A percentile compares a stretch with the other conserved stretches of the same genome.
Conservation (phyloP, 1,284 basidiomycete genomes). For the Coniferiporia weirii region DNA sequence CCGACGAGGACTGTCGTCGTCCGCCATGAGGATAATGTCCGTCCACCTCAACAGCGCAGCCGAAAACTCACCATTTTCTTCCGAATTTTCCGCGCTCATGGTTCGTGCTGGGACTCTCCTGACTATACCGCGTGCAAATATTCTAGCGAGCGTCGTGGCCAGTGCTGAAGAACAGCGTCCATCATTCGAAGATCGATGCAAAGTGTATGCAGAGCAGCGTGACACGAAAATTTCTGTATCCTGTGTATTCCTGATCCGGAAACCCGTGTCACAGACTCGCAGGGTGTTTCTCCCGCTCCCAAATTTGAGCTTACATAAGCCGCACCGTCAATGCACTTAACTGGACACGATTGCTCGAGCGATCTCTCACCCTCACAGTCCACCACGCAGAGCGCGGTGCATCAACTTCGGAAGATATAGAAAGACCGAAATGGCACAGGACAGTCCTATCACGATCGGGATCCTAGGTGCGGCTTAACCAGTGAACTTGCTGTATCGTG, state of each 20-base stretch:
- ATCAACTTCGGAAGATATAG: too few species aligned
- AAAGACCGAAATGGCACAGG: constrained; percentile 3
- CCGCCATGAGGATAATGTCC: background rate
- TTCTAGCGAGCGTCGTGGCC: background rate
- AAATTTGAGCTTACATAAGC: too few species aligned
- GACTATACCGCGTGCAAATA: background rate
- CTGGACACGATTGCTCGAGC: too few species aligned
- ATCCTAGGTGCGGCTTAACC: constrained; percentile 30
- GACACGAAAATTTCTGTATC: background rate
- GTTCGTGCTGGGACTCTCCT: background rate
- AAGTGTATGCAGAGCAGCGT: background rate
- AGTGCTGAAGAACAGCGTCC: background rate
- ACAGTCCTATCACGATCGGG: constrained; percentile 27
- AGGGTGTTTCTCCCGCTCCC: too few species aligned
- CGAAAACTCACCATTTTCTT: constrained; percentile 2
- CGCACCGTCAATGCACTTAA: too few species aligned
- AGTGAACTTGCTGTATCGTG: background rate
- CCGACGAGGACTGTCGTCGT: constrained; percentile 63
- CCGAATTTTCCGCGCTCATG: background rate
- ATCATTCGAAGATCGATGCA: background rate
- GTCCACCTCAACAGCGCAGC: background rate
- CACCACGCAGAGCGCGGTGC: too few species aligned
- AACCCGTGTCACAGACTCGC: background rate
- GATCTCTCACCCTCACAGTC: too few species aligned
- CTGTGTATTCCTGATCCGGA: background rate